These are phyloP conservation scores for Lolium rigidum DNA, from an alignment of 176 grass and related monocot species.

Conservation along the genomic window DNA sequence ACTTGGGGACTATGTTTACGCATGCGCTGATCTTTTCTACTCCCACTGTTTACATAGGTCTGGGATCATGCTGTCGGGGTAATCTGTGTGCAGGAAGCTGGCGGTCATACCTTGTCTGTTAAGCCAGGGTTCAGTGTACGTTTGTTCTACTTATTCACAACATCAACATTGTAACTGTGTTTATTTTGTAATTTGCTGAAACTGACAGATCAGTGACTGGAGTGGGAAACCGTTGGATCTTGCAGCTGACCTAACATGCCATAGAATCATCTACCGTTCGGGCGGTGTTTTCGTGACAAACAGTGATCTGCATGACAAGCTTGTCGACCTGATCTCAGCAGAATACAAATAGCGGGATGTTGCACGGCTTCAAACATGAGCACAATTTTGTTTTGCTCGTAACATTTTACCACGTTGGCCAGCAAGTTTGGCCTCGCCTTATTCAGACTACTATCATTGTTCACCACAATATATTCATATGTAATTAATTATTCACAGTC, in stretches of 20 bases:
- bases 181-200: conserved; percentile 31
- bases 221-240: conserved; percentile 68
- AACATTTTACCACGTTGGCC: neutral
- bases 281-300: conserved; percentile 87
- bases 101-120: conserved; percentile 44
- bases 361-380: conserved; percentile 11
- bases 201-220: conserved; percentile 90
- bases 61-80: conserved; percentile 96
- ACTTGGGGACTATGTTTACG: conserved; percentile 19
- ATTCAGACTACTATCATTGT: conserved; percentile 9
- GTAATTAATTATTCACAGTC: neutral
- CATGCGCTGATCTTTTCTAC: conserved; percentile 28
- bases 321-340: conserved; percentile 74
- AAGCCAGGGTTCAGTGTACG: neutral
- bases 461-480: neutral
- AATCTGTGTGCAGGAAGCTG: conserved; percentile 89
- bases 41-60: conserved; percentile 45
- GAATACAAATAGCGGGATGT: conserved; percentile 39
- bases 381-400: neutral
- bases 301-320: conserved; percentile 62
- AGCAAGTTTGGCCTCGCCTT: neutral
- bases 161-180: neutral
- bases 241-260: conserved; percentile 68
- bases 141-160: neutral
- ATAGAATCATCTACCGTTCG: conserved; percentile 75